Evolutionary conservation across 176 grass and related monocot species (phyloP).

Genomic region (Hsuehochloa calcarea): DNA sequence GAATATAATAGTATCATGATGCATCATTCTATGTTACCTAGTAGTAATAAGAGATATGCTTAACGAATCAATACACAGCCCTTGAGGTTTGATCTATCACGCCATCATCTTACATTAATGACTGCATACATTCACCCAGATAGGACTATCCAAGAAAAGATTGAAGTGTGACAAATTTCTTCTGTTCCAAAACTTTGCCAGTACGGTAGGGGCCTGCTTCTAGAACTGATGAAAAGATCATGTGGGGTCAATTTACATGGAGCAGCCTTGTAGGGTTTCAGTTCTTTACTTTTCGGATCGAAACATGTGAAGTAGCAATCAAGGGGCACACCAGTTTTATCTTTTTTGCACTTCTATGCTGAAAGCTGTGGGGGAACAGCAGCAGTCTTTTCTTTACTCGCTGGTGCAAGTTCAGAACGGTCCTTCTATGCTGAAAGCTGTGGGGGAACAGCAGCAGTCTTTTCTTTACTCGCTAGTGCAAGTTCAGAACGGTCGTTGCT

Average conservation of each 20-base stretch:
- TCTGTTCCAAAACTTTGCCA: not conserved
- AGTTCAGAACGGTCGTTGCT: not conserved
- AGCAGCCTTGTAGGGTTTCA: not conserved
- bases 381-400: not conserved
- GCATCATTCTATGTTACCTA: not conserved
- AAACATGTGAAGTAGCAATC: not conserved
- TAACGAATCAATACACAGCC: not conserved
- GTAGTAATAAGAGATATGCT: not conserved
- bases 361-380: not conserved
- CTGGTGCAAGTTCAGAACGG: not conserved
- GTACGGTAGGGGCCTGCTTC: not conserved
- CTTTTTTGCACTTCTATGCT: not conserved
- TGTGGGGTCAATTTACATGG: not conserved
- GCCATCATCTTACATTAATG: not conserved
- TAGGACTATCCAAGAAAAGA: not conserved
- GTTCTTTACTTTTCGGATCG: not conserved
- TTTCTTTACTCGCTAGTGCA: not conserved
- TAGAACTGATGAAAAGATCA: not conserved
- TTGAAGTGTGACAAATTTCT: not conserved
- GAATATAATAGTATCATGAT: not conserved
- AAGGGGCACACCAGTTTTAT: not conserved
- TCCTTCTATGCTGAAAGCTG: constrained; percentile 17
- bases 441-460: not conserved
- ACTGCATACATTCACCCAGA: not conserved
- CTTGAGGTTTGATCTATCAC: not conserved